Evolutionary conservation across 345 rosid species (phyloP).

Genomic region (Combretum micranthum): DNA sequence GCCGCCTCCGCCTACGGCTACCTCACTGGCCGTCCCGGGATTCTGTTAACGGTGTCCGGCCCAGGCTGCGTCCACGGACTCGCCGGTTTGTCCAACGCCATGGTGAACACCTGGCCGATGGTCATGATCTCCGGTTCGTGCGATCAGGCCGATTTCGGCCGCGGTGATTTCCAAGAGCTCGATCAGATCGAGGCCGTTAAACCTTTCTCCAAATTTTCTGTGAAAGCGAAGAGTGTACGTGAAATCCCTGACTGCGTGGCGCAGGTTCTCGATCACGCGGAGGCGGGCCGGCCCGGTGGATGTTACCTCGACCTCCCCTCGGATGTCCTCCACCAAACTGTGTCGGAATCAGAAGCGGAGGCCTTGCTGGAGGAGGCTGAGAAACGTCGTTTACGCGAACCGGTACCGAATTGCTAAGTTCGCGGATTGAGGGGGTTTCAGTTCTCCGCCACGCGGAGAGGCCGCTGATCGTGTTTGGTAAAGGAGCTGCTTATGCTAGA

Average conservation of each 20-base stretch:
- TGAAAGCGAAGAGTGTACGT: slow-evolving; percentile 48
- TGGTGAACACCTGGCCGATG: slow-evolving; percentile 86
- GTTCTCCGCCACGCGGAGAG: slow-evolving; percentile 66
- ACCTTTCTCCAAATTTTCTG: slow-evolving; percentile 68
- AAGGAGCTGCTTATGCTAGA: slow-evolving; percentile 85
- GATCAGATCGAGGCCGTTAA: slow-evolving; percentile 83
- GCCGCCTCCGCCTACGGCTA: slow-evolving; percentile 96
- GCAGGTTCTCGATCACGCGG: slow-evolving; percentile 61
- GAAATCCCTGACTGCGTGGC: slow-evolving; percentile 74
- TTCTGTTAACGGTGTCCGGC: slow-evolving; percentile 87
- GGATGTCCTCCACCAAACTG: slow-evolving; percentile 74
- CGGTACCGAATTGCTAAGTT: slow-evolving; percentile 9
- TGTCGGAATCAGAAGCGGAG: slow-evolving; percentile 65
- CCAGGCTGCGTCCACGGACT: slow-evolving; percentile 98
- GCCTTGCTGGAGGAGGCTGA: slow-evolving; percentile 31
- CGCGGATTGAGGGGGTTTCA: slow-evolving; percentile 54
- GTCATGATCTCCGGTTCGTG: slow-evolving; percentile 94
- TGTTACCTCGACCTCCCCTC: slow-evolving; percentile 88
- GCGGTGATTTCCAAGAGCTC: slow-evolving; percentile 94
- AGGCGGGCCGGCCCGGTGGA: slow-evolving; percentile 76
- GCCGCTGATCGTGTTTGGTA: slow-evolving; percentile 89
- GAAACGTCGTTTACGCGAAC: slow-evolving; percentile 9
- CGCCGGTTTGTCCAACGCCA: slow-evolving; percentile 86
- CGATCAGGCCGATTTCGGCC: slow-evolving; percentile 71
- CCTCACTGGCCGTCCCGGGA: slow-evolving; percentile 76